phyloP scores from a whole-genome alignment of 495 filamentous ascomycete genomes.

The Aspergillus nanangensis region DNA sequence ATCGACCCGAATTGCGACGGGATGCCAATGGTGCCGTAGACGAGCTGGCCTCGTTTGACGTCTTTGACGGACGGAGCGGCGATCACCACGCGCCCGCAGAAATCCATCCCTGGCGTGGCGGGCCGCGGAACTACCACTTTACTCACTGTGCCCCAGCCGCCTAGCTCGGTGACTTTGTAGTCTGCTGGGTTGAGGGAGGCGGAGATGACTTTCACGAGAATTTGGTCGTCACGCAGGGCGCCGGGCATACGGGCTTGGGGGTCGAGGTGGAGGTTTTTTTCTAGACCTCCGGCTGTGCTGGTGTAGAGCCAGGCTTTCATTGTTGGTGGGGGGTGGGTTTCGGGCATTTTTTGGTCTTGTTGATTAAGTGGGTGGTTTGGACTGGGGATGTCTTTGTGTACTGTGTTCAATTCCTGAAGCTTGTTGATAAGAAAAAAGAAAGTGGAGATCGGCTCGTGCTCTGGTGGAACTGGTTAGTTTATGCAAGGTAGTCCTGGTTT shows the following conservation, averaged over 20 bases:
- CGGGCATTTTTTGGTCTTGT: constrained; percentile 7
- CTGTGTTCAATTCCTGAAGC: no score
- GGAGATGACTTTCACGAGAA: constrained; percentile 54
- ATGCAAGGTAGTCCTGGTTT: no score
- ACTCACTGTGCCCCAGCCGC: constrained; percentile 29
- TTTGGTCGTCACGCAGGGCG: constrained; percentile 29
- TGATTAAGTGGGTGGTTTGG: not conserved
- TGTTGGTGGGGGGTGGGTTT: constrained; percentile 22
- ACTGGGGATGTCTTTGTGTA: no score
- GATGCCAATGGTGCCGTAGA: constrained; percentile 47
- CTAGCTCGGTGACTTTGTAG: constrained; percentile 61
- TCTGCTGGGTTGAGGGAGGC: constrained; percentile 64
- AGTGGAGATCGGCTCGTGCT: no score
- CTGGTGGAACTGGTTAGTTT: no score
- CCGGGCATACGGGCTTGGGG: constrained; percentile 38
- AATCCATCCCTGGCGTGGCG: constrained; percentile 60
- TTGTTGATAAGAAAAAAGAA: no score
- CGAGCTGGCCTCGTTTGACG: constrained; percentile 47
- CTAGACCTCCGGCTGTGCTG: constrained; percentile 42
- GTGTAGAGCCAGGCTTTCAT: constrained; percentile 65
- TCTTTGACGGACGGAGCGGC: constrained; percentile 25
- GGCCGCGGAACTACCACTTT: constrained; percentile 40
- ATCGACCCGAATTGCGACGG: constrained; percentile 47
- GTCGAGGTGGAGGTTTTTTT: constrained; percentile 52
- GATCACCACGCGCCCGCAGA: constrained; percentile 53